Conservation (phyloP, 2,329 filamentous ascomycete genomes). For the Nemania abortiva region DNA sequence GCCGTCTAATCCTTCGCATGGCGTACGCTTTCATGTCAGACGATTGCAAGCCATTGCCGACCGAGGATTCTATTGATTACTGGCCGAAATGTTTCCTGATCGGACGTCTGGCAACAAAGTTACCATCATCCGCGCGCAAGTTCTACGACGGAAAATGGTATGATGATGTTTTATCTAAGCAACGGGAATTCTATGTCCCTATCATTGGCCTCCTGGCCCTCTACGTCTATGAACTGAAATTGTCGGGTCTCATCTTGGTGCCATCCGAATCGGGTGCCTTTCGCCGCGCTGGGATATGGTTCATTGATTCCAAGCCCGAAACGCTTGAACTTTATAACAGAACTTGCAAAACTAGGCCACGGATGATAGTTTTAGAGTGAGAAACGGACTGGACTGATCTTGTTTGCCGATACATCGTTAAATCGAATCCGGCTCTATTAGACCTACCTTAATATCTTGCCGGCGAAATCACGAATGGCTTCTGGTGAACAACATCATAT, state of each 20-base stretch:
- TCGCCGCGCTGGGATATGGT: not conserved
- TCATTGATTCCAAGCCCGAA: too few relatives aligned
- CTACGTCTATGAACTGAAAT: too few relatives aligned
- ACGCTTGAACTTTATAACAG: too few relatives aligned
- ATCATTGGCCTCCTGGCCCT: not conserved
- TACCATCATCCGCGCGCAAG: not conserved
- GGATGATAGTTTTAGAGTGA: constrained; percentile 11
- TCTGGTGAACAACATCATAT: too few relatives aligned
- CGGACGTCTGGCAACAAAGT: constrained; percentile 2
- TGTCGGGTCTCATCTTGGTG: not conserved
- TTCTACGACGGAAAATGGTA: not conserved
- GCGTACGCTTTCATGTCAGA: constrained; percentile 28
- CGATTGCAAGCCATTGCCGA: constrained; percentile 4
- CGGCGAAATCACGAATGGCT: too few relatives aligned
- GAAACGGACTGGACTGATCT: not conserved
- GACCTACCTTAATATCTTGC: too few relatives aligned
- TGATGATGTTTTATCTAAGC: not conserved
- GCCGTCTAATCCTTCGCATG: not conserved
- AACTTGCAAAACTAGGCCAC: not conserved
- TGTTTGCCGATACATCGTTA: too few relatives aligned
- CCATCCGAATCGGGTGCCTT: constrained; percentile 10
- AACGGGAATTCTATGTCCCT: not conserved
- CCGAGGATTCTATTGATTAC: not conserved
- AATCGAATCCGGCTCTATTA: too few relatives aligned
- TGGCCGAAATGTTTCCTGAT: constrained; percentile 20